Conservation (phyloP, 2,329 filamentous ascomycete species). For the Stemphylium beticola region DNA sequence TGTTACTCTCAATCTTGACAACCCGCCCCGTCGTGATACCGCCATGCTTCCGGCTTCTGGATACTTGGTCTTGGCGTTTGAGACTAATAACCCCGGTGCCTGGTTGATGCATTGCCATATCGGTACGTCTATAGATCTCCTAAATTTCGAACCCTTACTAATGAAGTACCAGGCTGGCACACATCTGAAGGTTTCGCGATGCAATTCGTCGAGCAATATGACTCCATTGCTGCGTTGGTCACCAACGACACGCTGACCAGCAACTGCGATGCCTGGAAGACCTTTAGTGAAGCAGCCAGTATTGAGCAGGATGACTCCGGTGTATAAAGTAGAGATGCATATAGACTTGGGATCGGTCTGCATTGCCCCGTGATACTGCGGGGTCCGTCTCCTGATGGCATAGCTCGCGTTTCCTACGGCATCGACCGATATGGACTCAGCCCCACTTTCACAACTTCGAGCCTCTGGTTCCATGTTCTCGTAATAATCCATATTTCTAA, state of each 20-base stretch:
- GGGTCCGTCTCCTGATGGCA: no score
- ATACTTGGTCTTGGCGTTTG: constrained; percentile 43
- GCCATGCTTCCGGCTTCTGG: constrained; percentile 41
- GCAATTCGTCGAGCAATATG: constrained; percentile 41
- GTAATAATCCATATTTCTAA: no score
- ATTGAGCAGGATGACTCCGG: constrained; percentile 40
- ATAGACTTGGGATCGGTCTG: no score
- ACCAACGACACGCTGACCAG: constrained; percentile 11
- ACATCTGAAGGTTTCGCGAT: constrained; percentile 42
- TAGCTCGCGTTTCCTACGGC: no score
- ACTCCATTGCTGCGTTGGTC: constrained; percentile 33
- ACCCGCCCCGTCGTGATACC: constrained; percentile 44
- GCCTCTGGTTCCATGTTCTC: no score
- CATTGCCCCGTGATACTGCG: no score
- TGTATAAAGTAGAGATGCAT: constrained; percentile 12
- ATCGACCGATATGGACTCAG: no score
- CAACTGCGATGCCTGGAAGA: constrained; percentile 22
- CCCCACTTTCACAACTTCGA: no score
- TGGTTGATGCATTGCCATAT: constrained; percentile 51
- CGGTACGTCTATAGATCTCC: constrained; percentile 10
- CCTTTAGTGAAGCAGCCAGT: constrained; percentile 3
- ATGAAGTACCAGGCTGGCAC: constrained; percentile 32
- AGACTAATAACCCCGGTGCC: constrained; percentile 46
- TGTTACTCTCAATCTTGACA: constrained; percentile 30
- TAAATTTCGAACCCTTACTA: not conserved